A percentile compares a stretch with the other conserved stretches of the same genome.
phyloP scores from a whole-genome alignment of 2,329 filamentous ascomycete species.

The Claviceps sp. region DNA sequence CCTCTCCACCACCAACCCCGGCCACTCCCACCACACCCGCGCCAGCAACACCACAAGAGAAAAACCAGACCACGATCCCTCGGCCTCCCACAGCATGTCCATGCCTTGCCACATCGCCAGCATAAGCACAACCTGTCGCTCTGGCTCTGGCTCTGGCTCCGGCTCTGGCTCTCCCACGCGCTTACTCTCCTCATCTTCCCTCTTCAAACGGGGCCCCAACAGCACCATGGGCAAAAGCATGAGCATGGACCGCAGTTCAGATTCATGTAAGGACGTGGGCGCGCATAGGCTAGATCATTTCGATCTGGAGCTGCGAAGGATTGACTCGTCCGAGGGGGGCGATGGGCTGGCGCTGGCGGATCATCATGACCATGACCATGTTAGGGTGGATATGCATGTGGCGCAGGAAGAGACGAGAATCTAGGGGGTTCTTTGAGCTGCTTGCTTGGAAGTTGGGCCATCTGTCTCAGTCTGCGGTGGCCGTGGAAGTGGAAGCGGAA shows the following conservation, averaged over 20 bases:
- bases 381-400: slow-evolving; percentile 13
- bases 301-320: slow-evolving; percentile 20
- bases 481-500: too few species aligned
- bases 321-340: slow-evolving; percentile 11
- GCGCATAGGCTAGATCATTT: slow-evolving; percentile 11
- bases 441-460: neutral
- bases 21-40: neutral
- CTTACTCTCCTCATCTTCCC: neutral
- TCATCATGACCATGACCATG: slow-evolving; percentile 1
- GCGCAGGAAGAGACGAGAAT: slow-evolving; percentile 19
- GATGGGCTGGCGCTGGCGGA: neutral
- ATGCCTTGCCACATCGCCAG: neutral
- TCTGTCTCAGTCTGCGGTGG: neutral
- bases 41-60: neutral
- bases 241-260: too few species aligned
- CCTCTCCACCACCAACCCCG: neutral
- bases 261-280: neutral
- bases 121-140: slow-evolving; percentile 4
- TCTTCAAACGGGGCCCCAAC: neutral
- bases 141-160: slow-evolving; percentile 3
- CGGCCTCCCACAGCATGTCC: neutral
- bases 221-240: too few species aligned
- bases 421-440: slow-evolving; percentile 11
- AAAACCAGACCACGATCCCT: slow-evolving; percentile 3
- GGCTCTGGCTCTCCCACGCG: slow-evolving; percentile 6